Evolutionary conservation across 176 grass and related monocot genomes (phyloP).

Genomic region (Tillandsia leiboldiana): DNA sequence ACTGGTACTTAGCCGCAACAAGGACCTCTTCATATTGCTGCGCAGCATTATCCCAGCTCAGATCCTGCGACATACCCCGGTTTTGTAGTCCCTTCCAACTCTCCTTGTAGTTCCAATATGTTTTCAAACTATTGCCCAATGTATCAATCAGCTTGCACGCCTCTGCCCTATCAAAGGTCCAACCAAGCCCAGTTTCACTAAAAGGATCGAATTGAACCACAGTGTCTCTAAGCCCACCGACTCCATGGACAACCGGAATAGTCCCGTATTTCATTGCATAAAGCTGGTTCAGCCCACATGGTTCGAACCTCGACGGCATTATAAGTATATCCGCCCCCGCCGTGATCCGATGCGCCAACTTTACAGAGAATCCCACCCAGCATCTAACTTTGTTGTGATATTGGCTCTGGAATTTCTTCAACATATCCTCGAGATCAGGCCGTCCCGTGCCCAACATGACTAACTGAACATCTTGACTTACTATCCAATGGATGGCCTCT

Average conservation of each 20-base stretch:
- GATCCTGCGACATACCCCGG: conserved; percentile 72
- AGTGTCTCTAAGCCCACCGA: conserved; percentile 77
- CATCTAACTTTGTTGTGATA: conserved; percentile 48
- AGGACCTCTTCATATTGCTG: conserved; percentile 81
- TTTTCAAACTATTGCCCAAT: conserved; percentile 69
- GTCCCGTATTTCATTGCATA: conserved; percentile 90
- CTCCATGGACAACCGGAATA: conserved; percentile 81
- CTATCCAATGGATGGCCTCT: conserved; percentile 79
- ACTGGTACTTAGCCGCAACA: conserved; percentile 89
- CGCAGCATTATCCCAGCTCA: conserved; percentile 85
- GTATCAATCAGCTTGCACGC: conserved; percentile 47
- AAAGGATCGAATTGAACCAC: conserved; percentile 71
- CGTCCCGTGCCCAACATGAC: conserved; percentile 73
- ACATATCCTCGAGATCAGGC: conserved; percentile 59
- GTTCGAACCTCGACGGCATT: conserved; percentile 93
- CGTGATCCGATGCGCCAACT: conserved; percentile 69
- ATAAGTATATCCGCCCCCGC: conserved; percentile 57
- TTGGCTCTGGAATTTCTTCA: conserved; percentile 47
- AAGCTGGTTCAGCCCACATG: conserved; percentile 92
- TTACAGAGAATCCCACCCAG: conserved; percentile 84
- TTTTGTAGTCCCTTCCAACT: conserved; percentile 66
- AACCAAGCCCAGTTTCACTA: conserved; percentile 43
- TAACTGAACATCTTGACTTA: conserved; percentile 73
- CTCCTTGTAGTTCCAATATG: conserved; percentile 62
- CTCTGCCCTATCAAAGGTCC: conserved; percentile 77